Percentiles rank a stretch among this genome's conserved stretches.
Evolutionary conservation across 768 basidiomycete species (phyloP).

Genomic region (Mycena belliarum): DNA sequence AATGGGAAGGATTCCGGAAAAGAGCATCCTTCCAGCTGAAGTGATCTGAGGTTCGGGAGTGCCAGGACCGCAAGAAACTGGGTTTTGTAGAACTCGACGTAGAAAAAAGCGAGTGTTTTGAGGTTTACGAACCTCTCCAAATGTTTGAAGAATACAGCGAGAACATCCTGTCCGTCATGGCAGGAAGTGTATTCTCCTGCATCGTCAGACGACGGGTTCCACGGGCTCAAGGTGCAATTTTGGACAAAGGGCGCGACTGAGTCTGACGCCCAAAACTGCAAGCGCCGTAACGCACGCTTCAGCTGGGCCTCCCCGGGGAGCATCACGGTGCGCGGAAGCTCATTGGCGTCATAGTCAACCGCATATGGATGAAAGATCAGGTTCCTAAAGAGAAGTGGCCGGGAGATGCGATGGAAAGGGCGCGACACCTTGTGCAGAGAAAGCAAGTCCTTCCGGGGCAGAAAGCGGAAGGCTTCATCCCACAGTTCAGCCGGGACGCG

Average conservation of each 20-base stretch:
- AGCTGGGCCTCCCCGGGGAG: no score
- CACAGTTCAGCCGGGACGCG: no score
- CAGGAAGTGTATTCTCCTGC: background rate
- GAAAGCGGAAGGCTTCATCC: no score
- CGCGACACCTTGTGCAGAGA: no score
- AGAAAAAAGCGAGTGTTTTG: background rate
- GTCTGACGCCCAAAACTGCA: background rate
- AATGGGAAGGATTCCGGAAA: background rate
- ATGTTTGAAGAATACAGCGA: background rate
- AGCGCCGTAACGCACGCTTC: background rate
- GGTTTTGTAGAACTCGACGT: background rate
- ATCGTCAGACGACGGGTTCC: background rate
- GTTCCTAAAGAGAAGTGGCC: no score
- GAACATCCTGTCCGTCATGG: no score
- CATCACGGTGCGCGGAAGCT: no score
- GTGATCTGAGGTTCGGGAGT: background rate
- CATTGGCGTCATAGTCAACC: no score
- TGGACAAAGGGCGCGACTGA: background rate
- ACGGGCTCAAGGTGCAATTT: background rate
- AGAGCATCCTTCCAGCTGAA: background rate
- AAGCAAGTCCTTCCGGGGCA: no score
- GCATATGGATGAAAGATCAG: no score
- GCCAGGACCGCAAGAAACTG: background rate
- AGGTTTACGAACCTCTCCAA: background rate
- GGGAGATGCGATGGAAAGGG: no score